phyloP scores from a whole-genome alignment of 2,329 filamentous ascomycete species.

The Anthostomella pinea region DNA sequence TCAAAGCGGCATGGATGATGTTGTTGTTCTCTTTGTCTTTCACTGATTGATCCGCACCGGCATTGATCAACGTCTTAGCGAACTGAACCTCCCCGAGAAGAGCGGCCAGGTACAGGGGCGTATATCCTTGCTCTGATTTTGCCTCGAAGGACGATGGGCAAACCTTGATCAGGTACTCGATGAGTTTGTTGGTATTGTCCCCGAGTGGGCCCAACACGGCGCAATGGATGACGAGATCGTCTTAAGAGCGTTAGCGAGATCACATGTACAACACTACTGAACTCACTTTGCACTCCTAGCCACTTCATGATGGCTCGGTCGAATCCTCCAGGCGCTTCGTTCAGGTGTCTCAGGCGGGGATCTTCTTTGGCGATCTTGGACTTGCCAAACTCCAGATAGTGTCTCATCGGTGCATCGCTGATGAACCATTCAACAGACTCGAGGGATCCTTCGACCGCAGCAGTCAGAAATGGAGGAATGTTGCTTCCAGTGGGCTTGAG shows the following conservation, averaged over 20 bases:
- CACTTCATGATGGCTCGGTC: conserved; percentile 61
- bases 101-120: conserved; percentile 68
- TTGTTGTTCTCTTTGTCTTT: conserved; percentile 64
- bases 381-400: conserved; percentile 65
- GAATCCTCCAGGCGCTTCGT: conserved; percentile 58
- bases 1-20: conserved; percentile 60
- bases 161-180: conserved; percentile 64
- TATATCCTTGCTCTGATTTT: conserved; percentile 56
- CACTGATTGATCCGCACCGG: conserved; percentile 66
- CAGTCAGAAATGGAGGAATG: conserved; percentile 58
- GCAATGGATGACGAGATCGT: conserved; percentile 64
- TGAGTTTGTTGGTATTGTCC: conserved; percentile 47
- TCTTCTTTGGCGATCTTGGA: conserved; percentile 60
- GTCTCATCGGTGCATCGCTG: conserved; percentile 63
- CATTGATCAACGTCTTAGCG: conserved; percentile 60
- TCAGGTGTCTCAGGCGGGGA: conserved; percentile 59
- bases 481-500: conserved; percentile 39
- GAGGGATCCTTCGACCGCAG: conserved; percentile 56
- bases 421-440: conserved; percentile 74
- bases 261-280: background rate
- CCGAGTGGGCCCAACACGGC: conserved; percentile 49
- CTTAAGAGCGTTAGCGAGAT: conserved; percentile 35
- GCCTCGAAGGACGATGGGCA: conserved; percentile 61
- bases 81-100: conserved; percentile 51
- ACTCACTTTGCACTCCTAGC: conserved; percentile 58